Base-by-base conservation (phyloP, 768 basidiomycete species). In the Lactarius indigo region DNA sequence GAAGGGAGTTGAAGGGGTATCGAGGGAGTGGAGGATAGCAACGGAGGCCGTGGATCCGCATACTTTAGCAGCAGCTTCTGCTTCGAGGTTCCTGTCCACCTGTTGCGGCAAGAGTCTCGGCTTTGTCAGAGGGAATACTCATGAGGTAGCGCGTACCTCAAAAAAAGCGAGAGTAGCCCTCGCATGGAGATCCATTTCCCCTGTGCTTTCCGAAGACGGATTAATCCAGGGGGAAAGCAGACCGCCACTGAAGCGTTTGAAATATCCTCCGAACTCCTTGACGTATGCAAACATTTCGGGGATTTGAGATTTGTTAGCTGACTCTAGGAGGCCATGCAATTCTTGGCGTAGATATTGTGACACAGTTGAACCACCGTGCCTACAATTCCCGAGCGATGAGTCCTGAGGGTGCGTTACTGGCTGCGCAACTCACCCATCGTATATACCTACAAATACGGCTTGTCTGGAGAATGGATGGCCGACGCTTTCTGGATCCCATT, bases 41-140 rank as follows among this genome's bases (percentile, higher is more conserved):
- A 97, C 85, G 1, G 95, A 96, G 9, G 93, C 94, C 3, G 95
- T 96, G 17, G 94, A 92, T 2, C 97, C 97, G 69, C 89, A 92
- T 44, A 83, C 79, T 73, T 88, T 86, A 0, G 92, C 87, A 65
- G 87, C 83, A 31, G 82, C 82, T 70, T 91, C 86, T 42, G 81
- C 82, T 6, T 91, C 86, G 23, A 96, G 78, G 63, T 85, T 82
- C 72, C 85, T 85, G 74, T 96, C 94, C 60, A 88, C 88, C 90
- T 93, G 61, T 37, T 26, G 13, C 10, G 23, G 35, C 23, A 47
- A 39, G 28, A 42, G 28, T 57, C n/a, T 41, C 33, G 28, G 35
- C 63, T 59, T 58, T 31, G 58, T 41, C n/a, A 31, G 13, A 61
- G 2, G 59, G 30, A 39, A 30, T 42, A 8, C 5, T 26, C 2